Conservation (phyloP, 202 grass and related monocot species). For the Dendrocalamus latiflorus region DNA sequence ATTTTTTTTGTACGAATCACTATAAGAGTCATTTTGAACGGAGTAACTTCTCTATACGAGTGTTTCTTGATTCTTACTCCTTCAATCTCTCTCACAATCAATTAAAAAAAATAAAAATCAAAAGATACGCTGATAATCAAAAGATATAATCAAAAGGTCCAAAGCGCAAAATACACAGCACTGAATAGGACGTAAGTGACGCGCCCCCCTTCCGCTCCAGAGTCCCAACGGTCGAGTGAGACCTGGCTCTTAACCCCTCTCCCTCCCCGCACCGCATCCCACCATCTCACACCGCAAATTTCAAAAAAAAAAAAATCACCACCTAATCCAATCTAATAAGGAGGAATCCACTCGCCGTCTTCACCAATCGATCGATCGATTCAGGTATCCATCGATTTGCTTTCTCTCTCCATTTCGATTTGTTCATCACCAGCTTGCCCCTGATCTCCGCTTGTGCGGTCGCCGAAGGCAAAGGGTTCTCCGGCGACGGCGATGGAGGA, state of each 20-base stretch:
- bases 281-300: not conserved
- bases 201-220: conserved; percentile 20
- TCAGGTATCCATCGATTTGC: conserved; percentile 9
- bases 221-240: conserved; percentile 47
- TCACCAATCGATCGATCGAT: not conserved
- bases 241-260: conserved; percentile 35
- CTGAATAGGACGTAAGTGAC: not conserved
- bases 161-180: too few relatives aligned
- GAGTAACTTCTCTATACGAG: too few relatives aligned
- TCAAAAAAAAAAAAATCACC: conserved; percentile 28
- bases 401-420: not conserved
- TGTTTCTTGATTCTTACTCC: too few relatives aligned
- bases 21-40: too few relatives aligned
- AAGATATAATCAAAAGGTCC: too few relatives aligned
- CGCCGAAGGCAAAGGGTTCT: not conserved
- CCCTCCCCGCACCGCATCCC: not conserved
- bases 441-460: not conserved
- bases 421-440: not conserved
- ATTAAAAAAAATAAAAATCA: too few relatives aligned
- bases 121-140: too few relatives aligned
- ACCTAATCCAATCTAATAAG: not conserved
- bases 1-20: too few relatives aligned
- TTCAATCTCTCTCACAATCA: too few relatives aligned
- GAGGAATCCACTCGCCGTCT: not conserved
- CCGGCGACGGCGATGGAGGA: conserved; percentile 32